Base-by-base conservation (phyloP, 352 stramenopile genomes). In the Globisporangium acanthophoron region DNA sequence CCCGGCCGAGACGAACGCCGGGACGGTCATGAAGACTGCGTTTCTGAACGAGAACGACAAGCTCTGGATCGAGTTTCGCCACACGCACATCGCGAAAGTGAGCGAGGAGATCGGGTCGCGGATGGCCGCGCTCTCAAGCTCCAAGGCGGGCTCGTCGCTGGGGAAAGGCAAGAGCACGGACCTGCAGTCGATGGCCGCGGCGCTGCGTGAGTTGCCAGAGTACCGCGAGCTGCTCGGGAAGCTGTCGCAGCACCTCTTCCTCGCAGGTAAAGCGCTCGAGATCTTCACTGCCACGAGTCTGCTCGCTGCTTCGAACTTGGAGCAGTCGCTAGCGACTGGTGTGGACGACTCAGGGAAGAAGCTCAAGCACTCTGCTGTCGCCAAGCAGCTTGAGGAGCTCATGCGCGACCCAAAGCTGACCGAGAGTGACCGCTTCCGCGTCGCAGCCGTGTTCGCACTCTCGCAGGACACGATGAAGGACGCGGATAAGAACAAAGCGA, bases 11-110 rank as follows among this genome's bases (percentile, higher is more conserved):
- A 94, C 85, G 13, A 89, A 92, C 59, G 73, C 75, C 0, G 85
- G 85, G 5, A 83, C 71, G 0, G 69, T 87, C 33, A 90, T 65
- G 37, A 94, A 92, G 58, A 97, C 97, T 43, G 93, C 95, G 33
- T 84, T 99, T 24, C 68, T 99, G 6, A 98, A 98, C 57, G 97
- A 99, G 50, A 97, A 98, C 51, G 96, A 99, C 67, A 88, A 92
- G 49, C 79, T 99, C 37, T 99, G 90, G 90, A 85, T 97, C 4
- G 95, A 99, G 68, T 90, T 98, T 52, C 82, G 94, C 43, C 94
- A 98, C 69, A 94, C 96, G 43, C 96, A 99, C 62, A 98, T 99
- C 66, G 96, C 93, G 3, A 81, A 90, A 62, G 85, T 94, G 51
- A 92, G 80, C 39, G 77, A 84, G 39, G 79, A 91, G 55, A 94